A percentile compares a stretch with the other conserved stretches of the same genome.
Conservation (phyloP, 1,139 yeast species). For the Starmera stellimalicola region DNA sequence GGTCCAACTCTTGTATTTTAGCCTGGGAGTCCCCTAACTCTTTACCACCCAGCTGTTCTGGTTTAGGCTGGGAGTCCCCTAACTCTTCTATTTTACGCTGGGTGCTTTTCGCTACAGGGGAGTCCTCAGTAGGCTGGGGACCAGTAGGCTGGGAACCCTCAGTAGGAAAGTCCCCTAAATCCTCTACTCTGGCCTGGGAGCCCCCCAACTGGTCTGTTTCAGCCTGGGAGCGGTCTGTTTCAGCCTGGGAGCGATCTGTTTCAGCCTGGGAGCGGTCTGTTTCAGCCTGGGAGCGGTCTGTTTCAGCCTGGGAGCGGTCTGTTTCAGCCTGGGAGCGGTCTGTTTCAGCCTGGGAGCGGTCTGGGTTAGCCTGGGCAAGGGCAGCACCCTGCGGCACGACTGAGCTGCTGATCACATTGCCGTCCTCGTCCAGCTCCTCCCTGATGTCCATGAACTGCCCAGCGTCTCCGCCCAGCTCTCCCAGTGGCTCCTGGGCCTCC, state of each 20-base stretch:
- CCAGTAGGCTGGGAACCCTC: no score
- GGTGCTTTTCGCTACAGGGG: no score
- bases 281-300: background rate
- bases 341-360: background rate
- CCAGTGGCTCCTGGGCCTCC: slow-evolving; percentile 12
- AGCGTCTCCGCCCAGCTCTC: slow-evolving; percentile 15
- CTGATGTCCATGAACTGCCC: slow-evolving; percentile 72
- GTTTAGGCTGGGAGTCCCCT: background rate
- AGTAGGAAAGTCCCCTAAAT: background rate
- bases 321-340: background rate
- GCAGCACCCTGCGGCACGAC: slow-evolving; percentile 23
- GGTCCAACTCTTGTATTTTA: slow-evolving; percentile 13
- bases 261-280: slow-evolving; percentile 1
- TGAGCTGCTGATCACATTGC: slow-evolving; percentile 41
- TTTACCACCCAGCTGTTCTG: background rate
- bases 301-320: background rate
- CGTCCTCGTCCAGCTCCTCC: slow-evolving; percentile 80
- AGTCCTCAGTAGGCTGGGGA: no score
- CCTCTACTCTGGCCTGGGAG: background rate
- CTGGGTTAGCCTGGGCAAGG: background rate
- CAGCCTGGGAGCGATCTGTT: background rate
- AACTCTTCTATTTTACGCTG: no score
- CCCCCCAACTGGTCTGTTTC: slow-evolving; percentile 1
- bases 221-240: background rate
- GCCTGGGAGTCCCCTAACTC: no score